Conservation (phyloP, 306 rosid genomes). For the Cicer pinnatifidum region DNA sequence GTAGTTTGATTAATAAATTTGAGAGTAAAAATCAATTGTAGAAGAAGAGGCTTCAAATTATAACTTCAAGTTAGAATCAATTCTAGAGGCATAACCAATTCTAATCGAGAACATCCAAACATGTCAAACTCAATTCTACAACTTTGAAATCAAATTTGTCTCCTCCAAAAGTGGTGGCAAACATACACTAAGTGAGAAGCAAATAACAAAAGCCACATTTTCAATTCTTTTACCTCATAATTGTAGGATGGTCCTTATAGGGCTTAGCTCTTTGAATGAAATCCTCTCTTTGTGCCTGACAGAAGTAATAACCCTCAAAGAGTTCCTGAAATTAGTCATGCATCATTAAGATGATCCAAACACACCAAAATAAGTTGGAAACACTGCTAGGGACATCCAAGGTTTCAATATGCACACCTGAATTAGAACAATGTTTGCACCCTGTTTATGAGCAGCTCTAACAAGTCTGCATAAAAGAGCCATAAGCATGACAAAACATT, state of each 20-base stretch:
- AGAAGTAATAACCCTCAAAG: constrained; percentile 94
- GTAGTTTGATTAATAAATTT: too few species aligned
- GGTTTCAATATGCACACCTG: constrained; percentile 63
- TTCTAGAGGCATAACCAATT: too few species aligned
- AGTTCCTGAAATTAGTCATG: constrained; percentile 67
- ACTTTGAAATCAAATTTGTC: too few species aligned
- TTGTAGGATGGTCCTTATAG: constrained; percentile 82
- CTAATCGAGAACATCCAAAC: too few species aligned
- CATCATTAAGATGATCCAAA: constrained; percentile 36
- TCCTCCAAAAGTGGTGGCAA: too few species aligned
- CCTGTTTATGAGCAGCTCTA: constrained; percentile 82
- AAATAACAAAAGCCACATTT: constrained; percentile 36
- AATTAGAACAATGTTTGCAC: constrained; percentile 85
- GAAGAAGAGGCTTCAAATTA: too few species aligned
- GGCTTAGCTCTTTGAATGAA: constrained; percentile 85
- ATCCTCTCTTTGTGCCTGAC: constrained; percentile 94
- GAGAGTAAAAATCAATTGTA: too few species aligned
- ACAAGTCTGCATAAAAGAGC: constrained; percentile 64
- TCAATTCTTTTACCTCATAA: constrained; percentile 61
- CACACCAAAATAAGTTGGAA: constrained; percentile 24
- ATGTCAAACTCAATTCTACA: too few species aligned
- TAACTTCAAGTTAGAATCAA: too few species aligned
- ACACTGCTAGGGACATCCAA: neutral
- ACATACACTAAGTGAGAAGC: neutral
- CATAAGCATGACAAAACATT: constrained; percentile 40